Evolutionary conservation across 805 yeast species (phyloP), one percentile per base, ranked within the genome.

Genomic region (Candida pini): DNA sequence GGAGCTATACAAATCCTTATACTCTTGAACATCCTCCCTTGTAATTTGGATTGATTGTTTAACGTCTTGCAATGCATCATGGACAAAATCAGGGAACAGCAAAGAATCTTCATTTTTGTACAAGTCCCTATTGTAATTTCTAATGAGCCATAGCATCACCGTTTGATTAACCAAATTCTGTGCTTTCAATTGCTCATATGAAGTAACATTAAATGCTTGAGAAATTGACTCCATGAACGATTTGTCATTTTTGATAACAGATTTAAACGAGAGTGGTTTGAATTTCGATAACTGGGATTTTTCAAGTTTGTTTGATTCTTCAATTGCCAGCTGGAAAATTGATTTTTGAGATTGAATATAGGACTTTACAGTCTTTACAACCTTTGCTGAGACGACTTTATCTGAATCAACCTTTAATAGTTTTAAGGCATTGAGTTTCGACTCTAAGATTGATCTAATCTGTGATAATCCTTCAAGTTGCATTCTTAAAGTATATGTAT

Each of bases 81-180:
- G 37, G 14, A 81, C 66, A 68, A 81, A 80, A 3, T 63, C 61
- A 1, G 86, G 83, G 13, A 73, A 56, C 26, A 52, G 55, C 24
- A 59, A 54, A 15, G 51, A 51, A 24, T 63, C 69, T 3, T n/a
- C 31, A 3, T 45, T 55, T 8, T 47, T 51, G 36, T 66, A 63
- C 12, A 51, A 55, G 4, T 51, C 45, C 29, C 60, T 62, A 50
- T 78, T 81, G 37, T 65, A 60, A 38, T 74, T 69, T 45, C 87
- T 65, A 23, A 82, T 72, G 18, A 82, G 60, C 75, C 81, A 83
- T 26, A 83, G 54, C 15, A 79, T 53, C 54, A 83, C 61, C 2
- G 72, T 70, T 44, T 78, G 81, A 36, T 78, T 79, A 38, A 76
- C 58, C 30, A 76, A 64, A 27, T 68, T 63, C 28, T 71, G 62